These are phyloP conservation scores for Pseudocercospora crystallina DNA, from an alignment of 2,329 filamentous ascomycete genomes.

Conservation along the genomic window DNA sequence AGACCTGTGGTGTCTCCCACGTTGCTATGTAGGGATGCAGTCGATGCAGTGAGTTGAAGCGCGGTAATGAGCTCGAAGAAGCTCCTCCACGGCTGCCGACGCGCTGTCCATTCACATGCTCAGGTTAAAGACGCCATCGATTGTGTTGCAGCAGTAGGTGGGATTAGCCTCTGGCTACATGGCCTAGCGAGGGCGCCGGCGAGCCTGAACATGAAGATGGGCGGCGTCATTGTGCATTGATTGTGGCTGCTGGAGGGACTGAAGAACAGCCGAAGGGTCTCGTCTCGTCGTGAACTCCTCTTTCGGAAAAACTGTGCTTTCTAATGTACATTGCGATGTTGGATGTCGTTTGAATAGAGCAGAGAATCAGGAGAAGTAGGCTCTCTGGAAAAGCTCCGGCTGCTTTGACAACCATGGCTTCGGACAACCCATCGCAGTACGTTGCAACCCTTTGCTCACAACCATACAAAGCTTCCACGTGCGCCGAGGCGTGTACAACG, in stretches of 20 bases:
- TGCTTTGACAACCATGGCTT: constrained; percentile 2
- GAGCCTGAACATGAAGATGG: neutral
- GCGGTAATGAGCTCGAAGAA: neutral
- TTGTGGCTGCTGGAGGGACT: constrained; percentile 4
- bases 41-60: constrained; percentile 2
- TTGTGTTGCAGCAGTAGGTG: neutral
- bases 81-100: neutral
- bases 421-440: constrained; percentile 4
- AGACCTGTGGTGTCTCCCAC: constrained; percentile 3
- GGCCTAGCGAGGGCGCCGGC: neutral
- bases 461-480: no score
- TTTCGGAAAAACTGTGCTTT: neutral
- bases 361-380: neutral
- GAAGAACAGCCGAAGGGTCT: constrained; percentile 4
- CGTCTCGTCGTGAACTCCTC: neutral
- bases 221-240: constrained; percentile 7
- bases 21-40: constrained; percentile 3
- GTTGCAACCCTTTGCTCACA: neutral
- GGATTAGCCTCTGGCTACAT: neutral
- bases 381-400: neutral
- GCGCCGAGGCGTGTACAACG: no score
- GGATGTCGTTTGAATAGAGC: neutral
- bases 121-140: neutral
- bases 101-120: neutral
- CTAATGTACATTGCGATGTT: neutral